phyloP scores from a whole-genome alignment of 305 asterid genomes.

The Fraxinus velutina region DNA sequence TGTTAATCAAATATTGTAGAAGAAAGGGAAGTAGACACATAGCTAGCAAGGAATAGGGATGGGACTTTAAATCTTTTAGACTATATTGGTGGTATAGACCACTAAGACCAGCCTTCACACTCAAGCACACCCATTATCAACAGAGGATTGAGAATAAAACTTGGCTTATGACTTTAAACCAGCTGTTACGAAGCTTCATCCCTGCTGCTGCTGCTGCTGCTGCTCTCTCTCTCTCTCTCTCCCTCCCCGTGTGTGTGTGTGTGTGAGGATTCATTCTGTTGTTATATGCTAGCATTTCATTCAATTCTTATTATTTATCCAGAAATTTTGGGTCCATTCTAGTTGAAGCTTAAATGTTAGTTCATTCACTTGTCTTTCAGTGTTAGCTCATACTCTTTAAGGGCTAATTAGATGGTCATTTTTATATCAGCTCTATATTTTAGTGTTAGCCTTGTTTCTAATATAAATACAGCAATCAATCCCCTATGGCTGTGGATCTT shows the following conservation, averaged over 20 bases:
- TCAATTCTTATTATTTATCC: background rate
- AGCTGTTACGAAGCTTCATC: background rate
- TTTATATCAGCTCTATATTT: background rate
- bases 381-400: background rate
- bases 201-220: background rate
- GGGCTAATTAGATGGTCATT: background rate
- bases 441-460: background rate
- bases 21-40: background rate
- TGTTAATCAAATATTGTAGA: background rate
- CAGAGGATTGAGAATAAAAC: background rate
- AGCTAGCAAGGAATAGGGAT: background rate
- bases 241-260: too few species aligned
- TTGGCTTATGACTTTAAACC: background rate
- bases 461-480: conserved; percentile 29
- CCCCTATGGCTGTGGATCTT: conserved; percentile 8
- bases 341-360: background rate
- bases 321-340: too few species aligned
- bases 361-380: background rate
- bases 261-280: background rate
- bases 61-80: background rate
- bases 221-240: too few species aligned
- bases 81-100: background rate
- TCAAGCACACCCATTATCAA: background rate
- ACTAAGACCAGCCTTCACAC: background rate
- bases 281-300: background rate